Percentiles rank a stretch among this genome's conserved stretches.
phyloP scores from a whole-genome alignment of 352 stramenopile species.

The Globisporangium canariense region DNA sequence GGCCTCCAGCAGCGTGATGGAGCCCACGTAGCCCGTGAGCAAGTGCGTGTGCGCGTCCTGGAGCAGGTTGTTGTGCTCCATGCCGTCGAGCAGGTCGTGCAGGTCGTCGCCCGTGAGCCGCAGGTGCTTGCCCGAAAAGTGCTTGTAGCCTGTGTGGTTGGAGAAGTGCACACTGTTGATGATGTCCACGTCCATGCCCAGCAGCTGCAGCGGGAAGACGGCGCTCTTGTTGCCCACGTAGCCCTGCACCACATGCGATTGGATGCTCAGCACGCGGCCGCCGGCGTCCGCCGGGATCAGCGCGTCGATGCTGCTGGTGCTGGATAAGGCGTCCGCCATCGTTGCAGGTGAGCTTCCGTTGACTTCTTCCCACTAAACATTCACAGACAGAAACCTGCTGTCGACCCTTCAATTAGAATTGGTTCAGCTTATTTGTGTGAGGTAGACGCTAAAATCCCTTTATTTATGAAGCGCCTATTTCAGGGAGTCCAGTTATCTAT shows the following conservation, averaged over 20 bases:
- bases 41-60: constrained; percentile 72
- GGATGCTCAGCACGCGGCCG: constrained; percentile 81
- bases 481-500: too few relatives aligned
- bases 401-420: too few relatives aligned
- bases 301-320: background rate
- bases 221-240: constrained; percentile 88
- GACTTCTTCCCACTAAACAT: too few relatives aligned
- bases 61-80: constrained; percentile 69
- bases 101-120: constrained; percentile 71
- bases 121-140: constrained; percentile 69
- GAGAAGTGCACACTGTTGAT: constrained; percentile 89
- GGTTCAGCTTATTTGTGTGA: too few relatives aligned
- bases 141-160: constrained; percentile 83
- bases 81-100: constrained; percentile 73
- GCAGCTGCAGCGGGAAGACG: constrained; percentile 79
- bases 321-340: background rate
- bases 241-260: constrained; percentile 85
- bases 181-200: constrained; percentile 84
- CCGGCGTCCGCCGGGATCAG: constrained; percentile 28
- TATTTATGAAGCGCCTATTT: too few relatives aligned
- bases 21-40: constrained; percentile 82
- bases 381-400: too few relatives aligned
- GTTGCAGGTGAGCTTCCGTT: too few relatives aligned
- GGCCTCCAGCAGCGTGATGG: constrained; percentile 58
- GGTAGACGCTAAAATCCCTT: too few relatives aligned